These are phyloP conservation scores for Phaeosphaeriaceae sp. DNA, from an alignment of 2,329 filamentous ascomycete genomes.

Conservation along the genomic window DNA sequence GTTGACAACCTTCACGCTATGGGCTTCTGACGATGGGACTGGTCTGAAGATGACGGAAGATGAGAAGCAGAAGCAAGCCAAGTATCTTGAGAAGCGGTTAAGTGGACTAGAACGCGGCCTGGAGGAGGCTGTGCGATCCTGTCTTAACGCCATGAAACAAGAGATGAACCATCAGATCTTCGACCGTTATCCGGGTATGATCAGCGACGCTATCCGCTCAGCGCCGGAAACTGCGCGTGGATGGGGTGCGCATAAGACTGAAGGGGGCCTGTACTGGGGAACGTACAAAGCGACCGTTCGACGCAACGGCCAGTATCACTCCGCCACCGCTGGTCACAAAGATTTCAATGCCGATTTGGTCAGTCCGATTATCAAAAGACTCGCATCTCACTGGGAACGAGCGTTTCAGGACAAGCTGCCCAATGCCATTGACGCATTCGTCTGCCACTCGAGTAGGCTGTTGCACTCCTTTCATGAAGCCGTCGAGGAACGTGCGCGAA, in stretches of 20 bases:
- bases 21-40: constrained; percentile 55
- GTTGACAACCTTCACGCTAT: constrained; percentile 61
- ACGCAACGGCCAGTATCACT: constrained; percentile 57
- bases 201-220: constrained; percentile 48
- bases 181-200: constrained; percentile 51
- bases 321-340: constrained; percentile 43
- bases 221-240: constrained; percentile 40
- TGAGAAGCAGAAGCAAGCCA: constrained; percentile 49
- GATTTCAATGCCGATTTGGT: constrained; percentile 53
- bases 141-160: constrained; percentile 49
- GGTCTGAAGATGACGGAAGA: constrained; percentile 50
- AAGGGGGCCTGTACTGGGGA: constrained; percentile 58
- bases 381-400: constrained; percentile 54
- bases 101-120: constrained; percentile 51
- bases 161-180: constrained; percentile 56
- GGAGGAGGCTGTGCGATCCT: constrained; percentile 49
- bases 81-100: constrained; percentile 50
- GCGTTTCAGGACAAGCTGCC: constrained; percentile 54
- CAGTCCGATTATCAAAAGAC: constrained; percentile 48
- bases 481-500: constrained; percentile 49
- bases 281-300: constrained; percentile 66
- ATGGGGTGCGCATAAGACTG: constrained; percentile 48
- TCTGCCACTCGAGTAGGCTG: constrained; percentile 36
- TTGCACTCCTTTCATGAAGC: constrained; percentile 52
- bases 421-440: constrained; percentile 48